Base-by-base conservation (phyloP, 345 rosid genomes). In the Aegle marmelos region DNA sequence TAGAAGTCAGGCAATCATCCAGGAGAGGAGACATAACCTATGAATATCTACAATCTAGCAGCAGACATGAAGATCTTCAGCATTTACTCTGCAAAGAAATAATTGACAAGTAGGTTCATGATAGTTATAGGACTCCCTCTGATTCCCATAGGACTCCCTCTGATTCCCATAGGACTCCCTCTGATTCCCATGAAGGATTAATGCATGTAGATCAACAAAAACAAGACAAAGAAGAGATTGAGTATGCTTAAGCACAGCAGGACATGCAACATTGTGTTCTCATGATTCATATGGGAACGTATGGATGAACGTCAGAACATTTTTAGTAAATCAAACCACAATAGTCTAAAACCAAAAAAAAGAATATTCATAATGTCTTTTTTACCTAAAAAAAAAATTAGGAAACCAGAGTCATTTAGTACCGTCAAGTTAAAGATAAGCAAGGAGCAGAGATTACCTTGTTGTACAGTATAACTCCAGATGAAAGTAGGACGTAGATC, bases 381-480 rank as follows among this genome's bases (percentile, higher is more conserved):
- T 34, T 17, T 7, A 5, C n/a, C n/a, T n/a, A 30, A 14, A 4
- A 16, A 9, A 61, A 61, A 61, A 1, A 6, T 6, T 6, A 10
- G 28, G 25, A 62, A 1, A 31, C 5, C 33, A 16, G n/a, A 64
- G 6, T 33, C 45, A 65, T 33, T 31, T 34, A 33, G 45, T 65
- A 65, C 34, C 25, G 22, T 36, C 54, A 21, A 53, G 56, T n/a
- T 36, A 27, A 25, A 27, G 54, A 25, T 5, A 22, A 31, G 58
- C 30, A n/a, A 22, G 37, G 5, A 54, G 9, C 1, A 17, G 50
- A 30, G 24, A 60, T 83, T 84, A 92, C 98, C 97, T 97, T 97
- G 89, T 97, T 97, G 79, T 97, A 97, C 81, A 97, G 81, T 75
- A 97, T 97, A 72, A 97, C 99, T 67, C 92, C 97, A 1, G 97